Evolutionary conservation across 345 rosid species (phyloP), one percentile per base, ranked within the genome.

Genomic region (Lepidium sativum): DNA sequence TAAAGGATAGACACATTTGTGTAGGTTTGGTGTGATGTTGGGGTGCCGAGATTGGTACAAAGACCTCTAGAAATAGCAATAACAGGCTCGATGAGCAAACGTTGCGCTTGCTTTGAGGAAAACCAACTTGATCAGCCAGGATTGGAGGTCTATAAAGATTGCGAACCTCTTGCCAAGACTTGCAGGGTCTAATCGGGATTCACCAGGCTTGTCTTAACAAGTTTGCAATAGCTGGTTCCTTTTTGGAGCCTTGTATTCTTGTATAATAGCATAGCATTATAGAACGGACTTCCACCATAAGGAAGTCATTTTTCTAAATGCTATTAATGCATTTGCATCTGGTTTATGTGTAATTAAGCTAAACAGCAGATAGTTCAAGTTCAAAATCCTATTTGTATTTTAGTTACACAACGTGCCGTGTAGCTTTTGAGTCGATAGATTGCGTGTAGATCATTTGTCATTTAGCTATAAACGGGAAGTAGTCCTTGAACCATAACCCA

Each of bases 11-110:
- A 29, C 23, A 27, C 31, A 13, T 6, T 6, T 51, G 0, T 72
- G 42, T 75, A 94, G 99, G 99, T 94, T 2, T 90, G 99, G 95
- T 94, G 99, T 23, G 97, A 94, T 32, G 80, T 60, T 62, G 96
- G 97, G 38, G 81, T 78, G 62, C 97, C 96, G 6, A 86, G 95
- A 80, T 65, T 90, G 67, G 86, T 90, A n/a, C 95, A 88, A 68
- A 86, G 95, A 74, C 90, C 97, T 35, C 37, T 77, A 25, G 92
- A 90, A 78, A 90, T 94, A 60, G 99, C 99, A n/a, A 74, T 90
- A 77, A 87, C 87, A 0, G 99, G 96, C 43, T 83, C 84, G 44
- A 90, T 90, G 90, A 94, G 96, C 77, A 87, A 84, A 77, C 83
- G 96, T 10, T 92, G 95, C 5, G 95, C 92, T 39, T 92, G 99